phyloP scores from a whole-genome alignment of 2,329 filamentous ascomycete genomes.

The Dothideomycetes sp. region DNA sequence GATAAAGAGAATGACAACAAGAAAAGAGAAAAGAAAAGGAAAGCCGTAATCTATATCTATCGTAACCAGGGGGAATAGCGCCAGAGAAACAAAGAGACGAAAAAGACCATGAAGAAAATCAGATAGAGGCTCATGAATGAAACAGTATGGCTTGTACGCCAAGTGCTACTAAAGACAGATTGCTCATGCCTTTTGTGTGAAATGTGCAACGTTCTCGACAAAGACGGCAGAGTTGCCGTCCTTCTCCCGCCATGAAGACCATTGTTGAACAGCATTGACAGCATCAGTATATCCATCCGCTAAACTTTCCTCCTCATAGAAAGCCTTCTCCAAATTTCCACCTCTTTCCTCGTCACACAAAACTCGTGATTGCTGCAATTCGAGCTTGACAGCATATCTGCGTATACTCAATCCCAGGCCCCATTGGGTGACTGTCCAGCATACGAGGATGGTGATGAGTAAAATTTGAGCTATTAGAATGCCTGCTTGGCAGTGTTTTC shows the following conservation, averaged over 20 bases:
- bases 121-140: no score
- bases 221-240: not conserved
- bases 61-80: not conserved
- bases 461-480: slow-evolving; percentile 17
- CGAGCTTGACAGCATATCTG: slow-evolving; percentile 14
- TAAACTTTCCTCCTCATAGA: slow-evolving; percentile 10
- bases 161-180: not conserved
- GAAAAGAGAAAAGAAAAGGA: not conserved
- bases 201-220: not conserved
- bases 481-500: slow-evolving; percentile 9
- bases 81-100: not conserved
- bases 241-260: not conserved
- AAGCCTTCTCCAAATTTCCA: slow-evolving; percentile 8
- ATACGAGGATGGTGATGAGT: slow-evolving; percentile 31
- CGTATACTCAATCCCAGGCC: slow-evolving; percentile 11
- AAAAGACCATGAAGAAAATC: slow-evolving; percentile 2
- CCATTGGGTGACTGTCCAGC: slow-evolving; percentile 48
- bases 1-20: no score
- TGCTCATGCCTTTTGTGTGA: not conserved
- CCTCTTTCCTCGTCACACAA: not conserved
- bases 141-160: not conserved
- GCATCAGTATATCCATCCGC: slow-evolving; percentile 4
- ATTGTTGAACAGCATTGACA: slow-evolving; percentile 2
- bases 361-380: not conserved
- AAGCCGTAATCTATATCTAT: slow-evolving; percentile 7